phyloP scores from a whole-genome alignment of 1,284 basidiomycete genomes.

The Malassezia arunalokei region DNA sequence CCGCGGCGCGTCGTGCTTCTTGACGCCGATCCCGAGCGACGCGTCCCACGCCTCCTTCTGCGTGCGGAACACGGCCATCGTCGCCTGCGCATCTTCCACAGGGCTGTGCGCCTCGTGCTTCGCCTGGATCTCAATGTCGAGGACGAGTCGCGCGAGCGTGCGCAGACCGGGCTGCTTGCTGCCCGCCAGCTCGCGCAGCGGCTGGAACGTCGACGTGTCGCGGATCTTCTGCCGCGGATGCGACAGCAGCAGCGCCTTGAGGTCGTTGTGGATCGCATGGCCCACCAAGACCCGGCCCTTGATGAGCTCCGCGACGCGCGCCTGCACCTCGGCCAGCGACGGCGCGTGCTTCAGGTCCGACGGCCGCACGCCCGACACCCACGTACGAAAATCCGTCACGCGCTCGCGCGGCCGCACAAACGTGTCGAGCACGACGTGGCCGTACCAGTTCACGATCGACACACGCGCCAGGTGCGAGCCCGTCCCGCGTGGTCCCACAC shows the following conservation, averaged over 20 bases:
- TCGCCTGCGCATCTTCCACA: conserved; percentile 72
- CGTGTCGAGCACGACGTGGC: conserved; percentile 65
- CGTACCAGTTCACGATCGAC: conserved; percentile 80
- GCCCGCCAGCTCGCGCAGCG: conserved; percentile 52
- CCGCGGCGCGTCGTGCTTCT: neutral
- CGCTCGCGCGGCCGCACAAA: conserved; percentile 77
- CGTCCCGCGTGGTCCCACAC: conserved; percentile 66
- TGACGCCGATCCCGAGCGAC: conserved; percentile 9
- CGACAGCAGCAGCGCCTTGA: conserved; percentile 76
- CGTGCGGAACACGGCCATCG: conserved; percentile 87
- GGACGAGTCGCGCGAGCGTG: conserved; percentile 66
- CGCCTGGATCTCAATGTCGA: conserved; percentile 71
- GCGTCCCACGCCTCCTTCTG: conserved; percentile 73
- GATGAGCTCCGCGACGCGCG: conserved; percentile 63
- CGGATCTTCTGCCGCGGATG: conserved; percentile 67
- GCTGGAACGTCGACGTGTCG: conserved; percentile 63
- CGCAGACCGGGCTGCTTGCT: conserved; percentile 62
- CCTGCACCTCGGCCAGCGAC: conserved; percentile 68
- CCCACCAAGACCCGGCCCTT: conserved; percentile 77
- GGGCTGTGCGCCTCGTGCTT: conserved; percentile 31
- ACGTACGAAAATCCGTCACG: conserved; percentile 86
- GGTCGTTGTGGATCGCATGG: conserved; percentile 83
- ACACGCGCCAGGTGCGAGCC: conserved; percentile 80
- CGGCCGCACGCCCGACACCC: conserved; percentile 73
- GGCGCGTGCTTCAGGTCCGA: conserved; percentile 62